Evolutionary conservation across 2,329 filamentous ascomycete species (phyloP).

Genomic region (Aspergillus melleus): DNA sequence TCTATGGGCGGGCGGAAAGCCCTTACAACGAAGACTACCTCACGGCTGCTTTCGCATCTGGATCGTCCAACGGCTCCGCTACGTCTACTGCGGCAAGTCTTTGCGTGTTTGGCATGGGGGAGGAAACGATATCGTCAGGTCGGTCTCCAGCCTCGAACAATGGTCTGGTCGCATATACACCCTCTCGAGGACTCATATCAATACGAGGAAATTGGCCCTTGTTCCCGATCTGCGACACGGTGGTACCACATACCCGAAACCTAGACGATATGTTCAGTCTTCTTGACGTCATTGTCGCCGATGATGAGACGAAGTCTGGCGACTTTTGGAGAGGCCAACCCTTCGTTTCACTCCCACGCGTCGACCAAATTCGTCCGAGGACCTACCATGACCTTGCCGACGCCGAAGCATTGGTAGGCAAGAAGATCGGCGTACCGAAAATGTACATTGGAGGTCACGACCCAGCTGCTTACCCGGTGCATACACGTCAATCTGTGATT

Average conservation of each 20-base stretch:
- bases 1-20: constrained; percentile 58
- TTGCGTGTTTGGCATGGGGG: constrained; percentile 55
- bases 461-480: constrained; percentile 32
- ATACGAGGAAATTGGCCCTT: constrained; percentile 57
- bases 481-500: constrained; percentile 40
- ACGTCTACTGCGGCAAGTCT: constrained; percentile 53
- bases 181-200: constrained; percentile 54
- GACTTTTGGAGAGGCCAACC: constrained; percentile 59
- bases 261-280: constrained; percentile 53
- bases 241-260: constrained; percentile 55
- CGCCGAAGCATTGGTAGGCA: constrained; percentile 40
- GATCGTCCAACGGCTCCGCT: constrained; percentile 59
- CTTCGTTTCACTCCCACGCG: constrained; percentile 43
- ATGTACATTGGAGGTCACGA: constrained; percentile 51
- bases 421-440: constrained; percentile 51
- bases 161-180: constrained; percentile 56
- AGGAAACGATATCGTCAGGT: constrained; percentile 59
- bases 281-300: constrained; percentile 49
- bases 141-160: constrained; percentile 60
- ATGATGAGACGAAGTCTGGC: constrained; percentile 43
- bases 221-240: constrained; percentile 57
- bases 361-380: constrained; percentile 31
- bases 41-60: constrained; percentile 57
- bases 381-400: constrained; percentile 35
- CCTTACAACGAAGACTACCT: constrained; percentile 57